Base-by-base conservation (phyloP, 179 eudicot species). In the Silene vulgaris region DNA sequence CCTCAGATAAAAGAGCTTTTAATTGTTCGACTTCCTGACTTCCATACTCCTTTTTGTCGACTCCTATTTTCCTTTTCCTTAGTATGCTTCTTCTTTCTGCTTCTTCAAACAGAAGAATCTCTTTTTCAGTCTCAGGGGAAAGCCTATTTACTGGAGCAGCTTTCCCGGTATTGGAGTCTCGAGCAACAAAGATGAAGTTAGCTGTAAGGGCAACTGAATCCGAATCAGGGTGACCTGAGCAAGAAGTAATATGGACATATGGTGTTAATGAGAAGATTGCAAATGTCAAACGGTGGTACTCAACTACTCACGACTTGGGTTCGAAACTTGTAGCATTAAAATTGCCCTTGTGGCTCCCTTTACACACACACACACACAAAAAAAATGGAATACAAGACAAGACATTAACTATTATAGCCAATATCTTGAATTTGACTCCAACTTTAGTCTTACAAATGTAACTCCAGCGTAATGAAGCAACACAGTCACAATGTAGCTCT, bases 171-270 rank as follows among this genome's bases (percentile, higher is more conserved):
- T 91, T 86, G 52, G 96, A 89, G 83, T 96, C 96, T 72, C 97
- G 99, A 56, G 97, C 98, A 37, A 96, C 99, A 54, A 96, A 96
- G 54, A 90, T 93, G 89, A 96, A 96, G 73, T 91, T 96, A 75
- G 97, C 99, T 12, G 90, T 85, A 4, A 96, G 91, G 63, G 93
- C 97, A 52, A 88, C 80, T 45, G 91, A 80, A 50, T 87, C 89
- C 12, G 81, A 67, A 74, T 78, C 81, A 65, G 83, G 78, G 57
- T 80, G 62, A 54, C 77, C 91, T 90, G 89, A 78, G 78, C 37
- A 54, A 70, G 48, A 40, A 68, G 56, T 48, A 23, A 23, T 23
- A 23, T n/a, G n/a, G n/a, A n/a, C n/a, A n/a, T n/a, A n/a, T 6
- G 14, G 13, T 20, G 57, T 65, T 54, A 48, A 17, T 45, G 2